Percentiles rank a stretch among this genome's conserved stretches.
These are phyloP conservation scores for Peronospora tabacina DNA, from an alignment of 352 stramenopile species.

Conservation along the genomic window DNA sequence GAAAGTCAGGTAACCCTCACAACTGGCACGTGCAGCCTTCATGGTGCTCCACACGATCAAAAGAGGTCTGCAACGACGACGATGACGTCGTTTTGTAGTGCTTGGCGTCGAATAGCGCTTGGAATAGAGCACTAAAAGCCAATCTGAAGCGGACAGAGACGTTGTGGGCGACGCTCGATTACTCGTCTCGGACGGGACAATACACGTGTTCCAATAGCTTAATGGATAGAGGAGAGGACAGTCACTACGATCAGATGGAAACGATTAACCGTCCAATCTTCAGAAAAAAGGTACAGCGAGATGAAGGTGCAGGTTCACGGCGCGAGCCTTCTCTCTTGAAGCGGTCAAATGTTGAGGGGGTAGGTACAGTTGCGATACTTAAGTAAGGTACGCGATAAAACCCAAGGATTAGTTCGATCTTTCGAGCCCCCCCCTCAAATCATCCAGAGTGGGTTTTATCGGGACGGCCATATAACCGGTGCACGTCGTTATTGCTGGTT, in stretches of 20 bases:
- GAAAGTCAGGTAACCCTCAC: constrained; percentile 82
- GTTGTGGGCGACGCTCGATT: constrained; percentile 3
- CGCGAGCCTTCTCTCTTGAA: constrained; percentile 30
- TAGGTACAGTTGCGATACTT: neutral
- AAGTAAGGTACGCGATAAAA: neutral
- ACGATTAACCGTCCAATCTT: neutral
- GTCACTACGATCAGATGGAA: constrained; percentile 1
- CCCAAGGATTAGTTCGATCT: neutral
- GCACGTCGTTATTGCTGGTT: constrained; percentile 31
- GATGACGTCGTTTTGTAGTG: constrained; percentile 20
- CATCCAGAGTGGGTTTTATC: neutral
- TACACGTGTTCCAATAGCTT: constrained; percentile 5
- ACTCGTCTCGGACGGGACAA: constrained; percentile 7
- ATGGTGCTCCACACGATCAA: constrained; percentile 47
- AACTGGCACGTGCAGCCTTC: constrained; percentile 75
- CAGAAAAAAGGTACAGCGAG: constrained; percentile 7
- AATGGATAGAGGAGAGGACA: constrained; percentile 6
- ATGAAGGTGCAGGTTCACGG: constrained; percentile 5
- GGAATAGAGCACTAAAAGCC: constrained; percentile 2
- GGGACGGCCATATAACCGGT: constrained; percentile 10
- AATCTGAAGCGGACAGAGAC: constrained; percentile 5
- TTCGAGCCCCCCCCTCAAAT: neutral
- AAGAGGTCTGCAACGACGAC: constrained; percentile 15
- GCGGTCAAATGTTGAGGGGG: neutral
- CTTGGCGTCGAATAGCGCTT: constrained; percentile 8